Conservation (phyloP, 164 flowering plant species). For the Chloranthus sessilifolius region DNA sequence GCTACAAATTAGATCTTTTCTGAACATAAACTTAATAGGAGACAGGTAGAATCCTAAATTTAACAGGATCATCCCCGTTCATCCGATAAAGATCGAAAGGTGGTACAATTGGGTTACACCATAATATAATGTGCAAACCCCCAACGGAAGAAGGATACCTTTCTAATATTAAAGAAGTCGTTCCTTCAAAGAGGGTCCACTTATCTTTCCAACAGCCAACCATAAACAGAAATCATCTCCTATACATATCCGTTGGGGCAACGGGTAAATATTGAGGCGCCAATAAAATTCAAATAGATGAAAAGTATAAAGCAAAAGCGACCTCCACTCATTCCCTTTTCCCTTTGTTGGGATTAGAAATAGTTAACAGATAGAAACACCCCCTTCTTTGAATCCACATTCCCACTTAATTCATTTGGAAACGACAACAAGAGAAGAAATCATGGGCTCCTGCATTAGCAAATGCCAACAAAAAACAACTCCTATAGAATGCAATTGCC, state of each 20-base stretch:
- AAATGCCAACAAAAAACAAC: constrained; percentile 37
- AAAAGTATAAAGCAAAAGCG: constrained; percentile 27
- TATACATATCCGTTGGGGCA: constrained; percentile 40
- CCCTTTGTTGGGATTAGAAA: constrained; percentile 3
- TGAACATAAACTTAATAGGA: too few species aligned
- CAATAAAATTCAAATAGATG: constrained; percentile 35
- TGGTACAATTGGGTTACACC: too few species aligned
- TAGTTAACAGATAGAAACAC: not conserved
- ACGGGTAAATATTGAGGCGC: constrained; percentile 48
- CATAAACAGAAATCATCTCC: constrained; percentile 5
- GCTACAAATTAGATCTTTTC: too few species aligned
- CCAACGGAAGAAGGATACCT: too few species aligned
- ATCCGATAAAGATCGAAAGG: too few species aligned
- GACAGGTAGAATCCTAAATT: too few species aligned
- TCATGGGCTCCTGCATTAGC: constrained; percentile 74
- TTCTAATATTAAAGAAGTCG: too few species aligned
- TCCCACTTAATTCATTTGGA: not conserved
- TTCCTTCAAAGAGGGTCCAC: too few species aligned
- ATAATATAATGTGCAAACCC: too few species aligned
- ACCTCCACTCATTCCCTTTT: constrained; percentile 12
- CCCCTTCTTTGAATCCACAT: not conserved
- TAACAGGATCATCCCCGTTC: too few species aligned
- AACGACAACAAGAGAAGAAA: too few species aligned
- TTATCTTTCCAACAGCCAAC: constrained; percentile 4
- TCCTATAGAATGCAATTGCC: constrained; percentile 10